phyloP scores from a whole-genome alignment of 495 filamentous ascomycete genomes.

The Penicillium argentinense region DNA sequence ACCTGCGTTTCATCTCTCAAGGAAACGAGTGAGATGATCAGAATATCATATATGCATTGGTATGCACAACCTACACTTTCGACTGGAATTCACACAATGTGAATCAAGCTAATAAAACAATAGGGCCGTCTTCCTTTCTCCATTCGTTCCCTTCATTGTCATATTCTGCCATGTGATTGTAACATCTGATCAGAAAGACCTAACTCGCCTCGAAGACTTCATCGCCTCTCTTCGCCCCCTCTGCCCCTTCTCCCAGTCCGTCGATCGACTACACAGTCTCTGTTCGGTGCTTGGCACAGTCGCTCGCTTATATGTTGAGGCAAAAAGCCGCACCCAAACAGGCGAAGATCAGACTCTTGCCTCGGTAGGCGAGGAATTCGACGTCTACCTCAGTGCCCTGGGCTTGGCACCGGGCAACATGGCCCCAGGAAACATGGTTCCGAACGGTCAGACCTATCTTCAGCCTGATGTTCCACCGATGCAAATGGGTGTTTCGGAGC shows the following conservation, averaged over 20 bases:
- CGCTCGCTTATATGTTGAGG: conserved; percentile 61
- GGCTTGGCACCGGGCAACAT: conserved; percentile 53
- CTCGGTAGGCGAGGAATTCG: conserved; percentile 59
- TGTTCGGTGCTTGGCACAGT: conserved; percentile 62
- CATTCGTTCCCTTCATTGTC: conserved; percentile 68
- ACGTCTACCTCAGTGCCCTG: conserved; percentile 62
- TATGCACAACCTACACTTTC: conserved; percentile 25
- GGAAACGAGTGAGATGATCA: conserved; percentile 41
- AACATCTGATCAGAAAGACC: conserved; percentile 42
- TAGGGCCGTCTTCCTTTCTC: conserved; percentile 64
- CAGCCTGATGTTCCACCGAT: conserved; percentile 13
- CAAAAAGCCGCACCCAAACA: conserved; percentile 48
- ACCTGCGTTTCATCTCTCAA: conserved; percentile 49
- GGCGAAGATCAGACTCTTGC: conserved; percentile 43
- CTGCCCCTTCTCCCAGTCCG: conserved; percentile 52
- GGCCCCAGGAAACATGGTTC: conserved; percentile 22
- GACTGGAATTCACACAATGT: neutral
- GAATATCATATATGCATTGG: conserved; percentile 64
- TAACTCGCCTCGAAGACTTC: conserved; percentile 55
- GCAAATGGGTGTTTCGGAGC: conserved; percentile 2
- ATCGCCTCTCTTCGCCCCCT: conserved; percentile 54
- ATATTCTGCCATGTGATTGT: conserved; percentile 69
- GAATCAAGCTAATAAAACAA: conserved; percentile 7
- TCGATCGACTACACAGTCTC: conserved; percentile 58
- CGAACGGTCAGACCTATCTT: conserved; percentile 4